Conservation (phyloP, 768 basidiomycete genomes). For the Naganishia vishniacii region DNA sequence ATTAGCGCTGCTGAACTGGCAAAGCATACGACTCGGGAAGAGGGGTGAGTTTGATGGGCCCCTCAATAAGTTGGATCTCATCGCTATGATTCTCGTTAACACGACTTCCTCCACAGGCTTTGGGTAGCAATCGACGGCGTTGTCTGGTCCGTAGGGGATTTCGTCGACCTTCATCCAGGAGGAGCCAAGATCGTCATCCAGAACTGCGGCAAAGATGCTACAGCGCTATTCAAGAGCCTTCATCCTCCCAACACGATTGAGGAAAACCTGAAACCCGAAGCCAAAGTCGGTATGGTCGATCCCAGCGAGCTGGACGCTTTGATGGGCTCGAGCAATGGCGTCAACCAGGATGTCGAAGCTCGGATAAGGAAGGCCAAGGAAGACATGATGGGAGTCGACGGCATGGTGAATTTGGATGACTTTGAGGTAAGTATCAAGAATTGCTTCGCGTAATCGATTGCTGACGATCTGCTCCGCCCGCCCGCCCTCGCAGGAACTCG, state of each 20-base stretch:
- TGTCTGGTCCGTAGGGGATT: slow-evolving; percentile 35
- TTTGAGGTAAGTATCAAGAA: slow-evolving; percentile 58
- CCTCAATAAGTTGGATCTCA: neutral
- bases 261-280: slow-evolving; percentile 63
- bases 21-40: slow-evolving; percentile 27
- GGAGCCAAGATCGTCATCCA: slow-evolving; percentile 32
- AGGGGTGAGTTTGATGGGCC: slow-evolving; percentile 15
- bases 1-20: slow-evolving; percentile 29
- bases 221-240: slow-evolving; percentile 33
- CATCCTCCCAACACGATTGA: slow-evolving; percentile 36
- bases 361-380: slow-evolving; percentile 55
- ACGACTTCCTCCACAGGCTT: neutral
- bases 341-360: slow-evolving; percentile 58
- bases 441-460: neutral
- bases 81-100: neutral
- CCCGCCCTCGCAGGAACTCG: slow-evolving; percentile 51
- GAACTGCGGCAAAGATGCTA: slow-evolving; percentile 34
- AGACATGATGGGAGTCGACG: slow-evolving; percentile 59
- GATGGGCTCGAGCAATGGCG: slow-evolving; percentile 38
- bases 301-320: slow-evolving; percentile 54
- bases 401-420: slow-evolving; percentile 67
- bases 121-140: slow-evolving; percentile 40
- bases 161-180: slow-evolving; percentile 34
- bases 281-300: slow-evolving; percentile 54
- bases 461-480: neutral